Evolutionary conservation across 352 stramenopile genomes (phyloP).

Genomic region (Globisporangium heterothallicum): DNA sequence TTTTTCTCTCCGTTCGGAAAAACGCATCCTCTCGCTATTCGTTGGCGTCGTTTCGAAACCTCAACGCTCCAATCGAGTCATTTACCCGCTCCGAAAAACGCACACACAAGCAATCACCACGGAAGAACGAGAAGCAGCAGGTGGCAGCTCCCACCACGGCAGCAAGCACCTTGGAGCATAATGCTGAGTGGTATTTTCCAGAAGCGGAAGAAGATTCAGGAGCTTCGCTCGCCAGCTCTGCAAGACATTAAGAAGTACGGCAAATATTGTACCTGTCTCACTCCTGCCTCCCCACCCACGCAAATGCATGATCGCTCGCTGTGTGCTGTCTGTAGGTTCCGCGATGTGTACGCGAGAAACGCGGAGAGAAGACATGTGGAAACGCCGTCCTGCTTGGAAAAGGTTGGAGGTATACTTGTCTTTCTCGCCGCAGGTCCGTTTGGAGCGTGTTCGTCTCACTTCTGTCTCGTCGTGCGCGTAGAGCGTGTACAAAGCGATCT

Average conservation of each 20-base stretch:
- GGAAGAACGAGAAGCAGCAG: conserved; percentile 1
- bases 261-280: background rate
- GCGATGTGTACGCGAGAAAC: conserved; percentile 60
- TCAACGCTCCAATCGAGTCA: background rate
- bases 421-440: too few relatives aligned
- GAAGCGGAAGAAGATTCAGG: conserved; percentile 76
- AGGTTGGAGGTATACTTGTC: conserved; percentile 19
- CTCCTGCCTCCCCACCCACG: too few relatives aligned
- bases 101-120: background rate
- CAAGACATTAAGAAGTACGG: conserved; percentile 70
- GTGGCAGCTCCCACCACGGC: background rate
- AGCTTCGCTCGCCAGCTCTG: conserved; percentile 63
- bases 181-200: conserved; percentile 77
- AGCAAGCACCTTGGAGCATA: background rate
- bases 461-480: conserved; percentile 8
- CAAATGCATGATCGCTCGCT: too few relatives aligned
- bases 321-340: conserved; percentile 34
- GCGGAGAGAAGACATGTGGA: conserved; percentile 54
- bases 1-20: background rate
- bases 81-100: too few relatives aligned
- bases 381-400: conserved; percentile 64
- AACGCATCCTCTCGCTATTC: background rate
- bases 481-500: conserved; percentile 85
- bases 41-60: conserved; percentile 28
- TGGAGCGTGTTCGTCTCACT: background rate